phyloP scores from a whole-genome alignment of 2,329 filamentous ascomycete species.

The Rhynchosporium secalis region DNA sequence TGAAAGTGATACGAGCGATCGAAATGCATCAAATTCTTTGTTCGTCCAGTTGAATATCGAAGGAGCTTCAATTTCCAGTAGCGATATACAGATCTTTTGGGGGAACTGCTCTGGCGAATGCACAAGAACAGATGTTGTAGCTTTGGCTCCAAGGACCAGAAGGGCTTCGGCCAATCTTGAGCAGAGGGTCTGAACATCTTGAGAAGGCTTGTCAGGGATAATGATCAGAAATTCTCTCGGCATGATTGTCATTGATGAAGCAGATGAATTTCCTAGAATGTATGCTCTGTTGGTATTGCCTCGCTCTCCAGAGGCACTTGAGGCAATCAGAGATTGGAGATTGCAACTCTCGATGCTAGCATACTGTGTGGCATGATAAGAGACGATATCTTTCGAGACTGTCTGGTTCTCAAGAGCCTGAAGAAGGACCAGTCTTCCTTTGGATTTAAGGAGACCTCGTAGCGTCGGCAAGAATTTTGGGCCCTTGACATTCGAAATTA shows the following conservation, averaged over 20 bases:
- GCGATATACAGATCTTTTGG: conserved; percentile 17
- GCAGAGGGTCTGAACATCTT: conserved; percentile 1
- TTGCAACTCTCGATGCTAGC: background rate
- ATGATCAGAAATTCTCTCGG: conserved; percentile 7
- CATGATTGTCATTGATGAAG: background rate
- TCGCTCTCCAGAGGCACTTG: background rate
- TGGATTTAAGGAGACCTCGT: conserved; percentile 3
- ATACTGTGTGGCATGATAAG: background rate
- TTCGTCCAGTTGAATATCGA: conserved; percentile 45
- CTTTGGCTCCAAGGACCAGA: conserved; percentile 1
- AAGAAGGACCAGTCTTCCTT: background rate
- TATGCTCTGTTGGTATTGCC: background rate
- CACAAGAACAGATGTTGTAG: background rate
- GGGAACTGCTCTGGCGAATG: conserved; percentile 7
- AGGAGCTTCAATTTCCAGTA: conserved; percentile 19
- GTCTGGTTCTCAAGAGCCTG: background rate
- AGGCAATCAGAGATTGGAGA: background rate
- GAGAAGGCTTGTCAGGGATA: background rate
- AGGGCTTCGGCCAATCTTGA: conserved; percentile 11
- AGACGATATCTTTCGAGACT: background rate
- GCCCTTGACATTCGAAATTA: background rate
- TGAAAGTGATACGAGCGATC: conserved; percentile 42
- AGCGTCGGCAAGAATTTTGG: background rate
- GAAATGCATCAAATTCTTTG: conserved; percentile 44
- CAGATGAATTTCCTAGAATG: background rate